phyloP scores from a whole-genome alignment of 1,284 basidiomycete species.

The Flammula alnicola region DNA sequence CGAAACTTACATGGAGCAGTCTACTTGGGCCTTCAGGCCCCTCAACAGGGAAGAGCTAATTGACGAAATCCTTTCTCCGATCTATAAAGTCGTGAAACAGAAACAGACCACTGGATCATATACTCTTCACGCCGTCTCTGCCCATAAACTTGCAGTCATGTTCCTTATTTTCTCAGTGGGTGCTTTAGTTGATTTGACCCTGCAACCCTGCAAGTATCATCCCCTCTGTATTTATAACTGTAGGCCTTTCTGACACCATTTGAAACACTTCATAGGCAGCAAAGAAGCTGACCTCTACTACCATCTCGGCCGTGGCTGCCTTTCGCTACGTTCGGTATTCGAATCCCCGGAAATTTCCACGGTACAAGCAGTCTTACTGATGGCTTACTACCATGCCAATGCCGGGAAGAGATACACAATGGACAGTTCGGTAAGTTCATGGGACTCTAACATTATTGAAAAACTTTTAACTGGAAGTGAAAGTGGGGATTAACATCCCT shows the following conservation, averaged over 20 bases:
- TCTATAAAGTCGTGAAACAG: slow-evolving; percentile 58
- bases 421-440: slow-evolving; percentile 45
- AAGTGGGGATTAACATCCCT: slow-evolving; percentile 56
- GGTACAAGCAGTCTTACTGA: slow-evolving; percentile 60
- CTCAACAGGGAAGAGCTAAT: slow-evolving; percentile 69
- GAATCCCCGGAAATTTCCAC: slow-evolving; percentile 67
- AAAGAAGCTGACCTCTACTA: slow-evolving; percentile 65
- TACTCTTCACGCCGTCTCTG: slow-evolving; percentile 38
- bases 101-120: slow-evolving; percentile 34
- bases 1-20: slow-evolving; percentile 70
- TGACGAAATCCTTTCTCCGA: slow-evolving; percentile 61
- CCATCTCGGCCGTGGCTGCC: slow-evolving; percentile 56
- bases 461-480: slow-evolving; percentile 2
- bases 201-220: slow-evolving; percentile 51
- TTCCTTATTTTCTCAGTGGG: slow-evolving; percentile 65
- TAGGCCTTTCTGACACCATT: slow-evolving; percentile 1
- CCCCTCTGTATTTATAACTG: background rate
- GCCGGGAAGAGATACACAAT: slow-evolving; percentile 55
- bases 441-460: slow-evolving; percentile 7
- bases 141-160: slow-evolving; percentile 61
- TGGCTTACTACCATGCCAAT: slow-evolving; percentile 59
- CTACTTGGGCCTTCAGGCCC: slow-evolving; percentile 62
- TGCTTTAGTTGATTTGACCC: slow-evolving; percentile 64
- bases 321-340: slow-evolving; percentile 63
- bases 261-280: slow-evolving; percentile 47